A percentile compares a stretch with the other conserved stretches of the same genome.
Conservation (phyloP, 139 green algal genomes). For the Chlamydomonas incerta region DNA sequence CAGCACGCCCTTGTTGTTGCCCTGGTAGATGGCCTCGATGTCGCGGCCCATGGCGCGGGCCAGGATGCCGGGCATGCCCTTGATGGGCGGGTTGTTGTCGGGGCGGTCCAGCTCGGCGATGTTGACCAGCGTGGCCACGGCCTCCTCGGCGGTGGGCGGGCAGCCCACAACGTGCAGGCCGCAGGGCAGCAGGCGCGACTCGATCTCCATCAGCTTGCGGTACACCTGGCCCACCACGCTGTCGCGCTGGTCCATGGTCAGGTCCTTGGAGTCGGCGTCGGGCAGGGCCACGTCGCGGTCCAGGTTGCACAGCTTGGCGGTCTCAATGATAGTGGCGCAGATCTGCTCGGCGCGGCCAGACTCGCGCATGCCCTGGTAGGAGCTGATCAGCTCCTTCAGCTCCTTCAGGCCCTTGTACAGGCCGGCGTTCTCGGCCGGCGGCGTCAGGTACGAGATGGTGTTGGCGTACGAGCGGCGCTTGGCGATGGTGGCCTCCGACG, state of each 20-base stretch:
- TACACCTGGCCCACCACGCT: conserved; percentile 89
- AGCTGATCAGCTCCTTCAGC: conserved; percentile 97
- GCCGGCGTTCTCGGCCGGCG: conserved; percentile 98
- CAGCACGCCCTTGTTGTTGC: conserved; percentile 79
- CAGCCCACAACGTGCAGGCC: conserved; percentile 97
- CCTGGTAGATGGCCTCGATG: conserved; percentile 95
- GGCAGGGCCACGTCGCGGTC: conserved; percentile 94
- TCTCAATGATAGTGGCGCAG: conserved; percentile 96
- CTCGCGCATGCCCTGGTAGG: conserved; percentile 95
- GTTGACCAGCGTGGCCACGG: conserved; percentile 97
- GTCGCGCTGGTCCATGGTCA: conserved; percentile 88
- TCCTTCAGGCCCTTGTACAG: conserved; percentile 98
- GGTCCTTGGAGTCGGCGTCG: conserved; percentile 65
- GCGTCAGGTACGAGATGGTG: conserved; percentile 99
- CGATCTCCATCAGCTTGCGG: conserved; percentile 98
- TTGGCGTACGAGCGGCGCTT: conserved; percentile 99
- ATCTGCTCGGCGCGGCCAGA: conserved; percentile 87
- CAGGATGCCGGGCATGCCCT: conserved; percentile 92
- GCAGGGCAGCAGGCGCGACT: conserved; percentile 97
- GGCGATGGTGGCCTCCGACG: conserved; percentile 98
- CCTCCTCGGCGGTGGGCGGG: conserved; percentile 93
- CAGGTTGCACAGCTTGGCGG: conserved; percentile 96
- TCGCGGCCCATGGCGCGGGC: conserved; percentile 85
- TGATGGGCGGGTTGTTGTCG: conserved; percentile 88
- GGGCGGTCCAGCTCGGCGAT: conserved; percentile 97